Evolutionary conservation across 805 yeast species (phyloP).

Genomic region (Teunomyces lycoperdinae): DNA sequence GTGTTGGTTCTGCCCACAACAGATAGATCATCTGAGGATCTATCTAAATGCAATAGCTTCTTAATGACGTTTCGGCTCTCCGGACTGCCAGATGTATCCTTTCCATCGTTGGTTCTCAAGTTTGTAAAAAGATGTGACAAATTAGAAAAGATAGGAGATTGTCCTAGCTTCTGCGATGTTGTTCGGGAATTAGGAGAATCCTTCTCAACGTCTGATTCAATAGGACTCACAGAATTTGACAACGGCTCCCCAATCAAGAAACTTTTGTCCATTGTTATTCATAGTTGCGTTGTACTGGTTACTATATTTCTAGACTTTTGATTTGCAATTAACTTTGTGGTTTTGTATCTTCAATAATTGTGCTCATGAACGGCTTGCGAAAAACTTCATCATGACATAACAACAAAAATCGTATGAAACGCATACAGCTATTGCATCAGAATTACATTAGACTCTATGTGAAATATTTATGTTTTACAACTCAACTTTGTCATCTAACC

Average conservation of each 20-base stretch:
- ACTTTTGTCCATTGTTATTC: neutral
- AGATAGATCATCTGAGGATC: slow-evolving; percentile 10
- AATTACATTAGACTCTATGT: neutral
- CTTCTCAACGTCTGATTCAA: slow-evolving; percentile 3
- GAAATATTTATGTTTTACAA: slow-evolving; percentile 11
- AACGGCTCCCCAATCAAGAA: neutral
- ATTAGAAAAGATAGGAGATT: slow-evolving; percentile 22
- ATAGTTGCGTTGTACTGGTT: neutral
- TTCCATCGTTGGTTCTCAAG: slow-evolving; percentile 20
- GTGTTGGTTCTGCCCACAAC: slow-evolving; percentile 1
- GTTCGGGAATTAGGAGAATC: slow-evolving; percentile 6
- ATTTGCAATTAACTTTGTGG: neutral
- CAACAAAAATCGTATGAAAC: too few species aligned
- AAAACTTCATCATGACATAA: neutral
- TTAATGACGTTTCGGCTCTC: slow-evolving; percentile 9
- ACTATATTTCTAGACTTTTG: neutral
- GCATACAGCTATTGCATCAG: too few species aligned
- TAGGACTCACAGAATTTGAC: neutral
- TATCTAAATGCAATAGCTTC: slow-evolving; percentile 11
- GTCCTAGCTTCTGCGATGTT: slow-evolving; percentile 7
- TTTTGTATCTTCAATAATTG: neutral
- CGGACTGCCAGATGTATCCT: neutral
- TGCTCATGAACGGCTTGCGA: neutral
- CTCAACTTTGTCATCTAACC: slow-evolving; percentile 49
- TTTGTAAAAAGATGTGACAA: slow-evolving; percentile 20